Base-by-base conservation (phyloP, 345 rosid species). In the Mallotus nudiflorus region DNA sequence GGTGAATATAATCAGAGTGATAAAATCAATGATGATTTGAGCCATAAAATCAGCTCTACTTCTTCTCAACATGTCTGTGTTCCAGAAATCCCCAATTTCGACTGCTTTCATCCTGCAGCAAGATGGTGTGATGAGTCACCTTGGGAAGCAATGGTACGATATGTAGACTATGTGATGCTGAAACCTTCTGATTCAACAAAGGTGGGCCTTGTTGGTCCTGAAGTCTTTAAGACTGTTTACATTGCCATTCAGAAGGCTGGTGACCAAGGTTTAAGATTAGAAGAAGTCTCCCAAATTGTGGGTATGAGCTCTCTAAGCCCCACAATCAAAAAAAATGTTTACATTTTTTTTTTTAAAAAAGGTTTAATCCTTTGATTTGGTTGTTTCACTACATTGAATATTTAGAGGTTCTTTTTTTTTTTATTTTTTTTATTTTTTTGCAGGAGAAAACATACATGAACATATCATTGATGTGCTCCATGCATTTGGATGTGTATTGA, bases 241-340 rank as follows among this genome's bases (percentile, higher is more conserved):
- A 33, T 72, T 75, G 85, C 85, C 54, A 88, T 92, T 83, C 86
- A 90, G 80, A 89, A 82, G 83, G 90, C 97, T 70, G 99, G 99
- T 73, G 99, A 95, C 79, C 97, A 90, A 80, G 99, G 99, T 57
- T 77, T 92, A 85, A 82, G 85, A 78, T 64, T 83, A 55, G 85
- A 82, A 82, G 92, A 89, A 71, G 77, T 92, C 73, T 84, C 84
- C 35, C 61, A 73, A 64, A 73, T 82, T 64, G 62, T 75, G 65
- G 86, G 82, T 65, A 67, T 66, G 67, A 77, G 77, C 89, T 86
- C 39, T 62, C 57, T 51, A 62, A 3, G 53, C 56, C 46, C 68
- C 27, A 69, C 44, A 55, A 55, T 13, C 6, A 55, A 28, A 9
- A 22, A 1, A 2, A 52, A 5, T 53, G n/a, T 67, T 49, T 55